Evolutionary conservation across 192 early-diverging fungal genomes (phyloP).

Genomic region (Gigaspora rosea): DNA sequence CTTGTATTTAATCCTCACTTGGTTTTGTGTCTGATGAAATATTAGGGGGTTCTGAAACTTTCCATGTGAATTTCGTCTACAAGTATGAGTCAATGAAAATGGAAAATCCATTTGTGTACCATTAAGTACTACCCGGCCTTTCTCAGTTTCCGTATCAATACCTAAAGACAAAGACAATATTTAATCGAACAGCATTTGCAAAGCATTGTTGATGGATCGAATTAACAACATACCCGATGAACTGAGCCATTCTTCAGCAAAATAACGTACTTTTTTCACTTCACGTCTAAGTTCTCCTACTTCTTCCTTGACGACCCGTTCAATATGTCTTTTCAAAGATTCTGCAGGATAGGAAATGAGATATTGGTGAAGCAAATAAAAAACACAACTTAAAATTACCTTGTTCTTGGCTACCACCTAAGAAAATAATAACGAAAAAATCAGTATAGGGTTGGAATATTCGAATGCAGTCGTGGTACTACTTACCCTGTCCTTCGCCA

Average conservation of each 20-base stretch:
- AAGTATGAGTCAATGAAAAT: not conserved
- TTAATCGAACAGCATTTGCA: not conserved
- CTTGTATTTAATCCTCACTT: conserved; percentile 7
- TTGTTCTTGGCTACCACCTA: too few species aligned
- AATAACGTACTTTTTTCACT: not conserved
- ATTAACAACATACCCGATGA: conserved; percentile 22
- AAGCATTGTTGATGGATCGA: conserved; percentile 4
- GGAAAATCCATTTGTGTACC: conserved; percentile 7
- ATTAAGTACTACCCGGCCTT: not conserved
- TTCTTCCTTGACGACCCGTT: too few species aligned
- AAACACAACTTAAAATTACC: too few species aligned
- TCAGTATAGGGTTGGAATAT: not conserved
- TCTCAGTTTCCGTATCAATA: conserved; percentile 1
- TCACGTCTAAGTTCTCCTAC: too few species aligned
- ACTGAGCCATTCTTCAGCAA: not conserved
- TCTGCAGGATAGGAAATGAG: too few species aligned
- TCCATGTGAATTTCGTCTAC: not conserved
- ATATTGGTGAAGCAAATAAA: too few species aligned
- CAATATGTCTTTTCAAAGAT: too few species aligned
- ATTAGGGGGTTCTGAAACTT: conserved; percentile 1
- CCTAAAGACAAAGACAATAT: conserved; percentile 9
- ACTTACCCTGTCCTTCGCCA: conserved; percentile 16
- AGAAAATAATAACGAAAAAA: too few species aligned
- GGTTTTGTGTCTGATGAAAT: not conserved
- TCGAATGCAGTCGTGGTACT: not conserved